phyloP scores from a whole-genome alignment of 148 eudicot genomes.

The Vaccinium macrocarpon region DNA sequence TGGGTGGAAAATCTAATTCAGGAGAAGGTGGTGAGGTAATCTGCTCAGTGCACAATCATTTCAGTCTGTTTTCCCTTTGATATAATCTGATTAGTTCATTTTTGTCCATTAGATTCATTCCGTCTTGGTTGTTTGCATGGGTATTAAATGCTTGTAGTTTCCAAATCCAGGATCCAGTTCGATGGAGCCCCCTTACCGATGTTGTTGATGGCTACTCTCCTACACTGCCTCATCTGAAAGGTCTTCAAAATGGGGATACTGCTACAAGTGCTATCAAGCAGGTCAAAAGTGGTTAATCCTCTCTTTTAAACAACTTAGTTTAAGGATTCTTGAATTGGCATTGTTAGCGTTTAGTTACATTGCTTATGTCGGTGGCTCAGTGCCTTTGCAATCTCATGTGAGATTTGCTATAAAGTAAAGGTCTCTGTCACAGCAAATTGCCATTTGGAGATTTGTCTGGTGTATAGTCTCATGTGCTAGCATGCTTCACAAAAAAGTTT shows the following conservation, averaged over 20 bases:
- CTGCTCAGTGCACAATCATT: neutral
- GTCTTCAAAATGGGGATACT: slow-evolving; percentile 98
- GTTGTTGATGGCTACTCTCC: slow-evolving; percentile 99
- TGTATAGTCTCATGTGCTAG: neutral
- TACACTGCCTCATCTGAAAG: slow-evolving; percentile 95
- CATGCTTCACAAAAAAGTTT: neutral
- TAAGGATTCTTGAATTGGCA: neutral
- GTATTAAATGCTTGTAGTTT: slow-evolving; percentile 14
- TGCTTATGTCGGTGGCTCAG: neutral
- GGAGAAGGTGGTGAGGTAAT: slow-evolving; percentile 99
- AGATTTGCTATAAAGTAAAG: neutral
- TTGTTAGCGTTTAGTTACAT: neutral
- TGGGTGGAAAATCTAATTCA: slow-evolving; percentile 96
- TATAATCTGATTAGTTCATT: neutral
- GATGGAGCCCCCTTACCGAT: slow-evolving; percentile 93
- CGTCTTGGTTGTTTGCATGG: neutral
- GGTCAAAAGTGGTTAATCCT: slow-evolving; percentile 34
- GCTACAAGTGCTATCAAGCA: slow-evolving; percentile 99
- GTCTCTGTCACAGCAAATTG: neutral
- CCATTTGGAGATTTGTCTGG: neutral
- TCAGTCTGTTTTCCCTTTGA: neutral
- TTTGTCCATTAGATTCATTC: slow-evolving; percentile 13
- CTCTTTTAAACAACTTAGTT: slow-evolving; percentile 10
- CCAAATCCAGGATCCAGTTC: slow-evolving; percentile 79
- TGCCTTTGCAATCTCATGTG: neutral